These are phyloP conservation scores for Penicillium paradoxum DNA, from an alignment of 495 filamentous ascomycete species.

Conservation along the genomic window DNA sequence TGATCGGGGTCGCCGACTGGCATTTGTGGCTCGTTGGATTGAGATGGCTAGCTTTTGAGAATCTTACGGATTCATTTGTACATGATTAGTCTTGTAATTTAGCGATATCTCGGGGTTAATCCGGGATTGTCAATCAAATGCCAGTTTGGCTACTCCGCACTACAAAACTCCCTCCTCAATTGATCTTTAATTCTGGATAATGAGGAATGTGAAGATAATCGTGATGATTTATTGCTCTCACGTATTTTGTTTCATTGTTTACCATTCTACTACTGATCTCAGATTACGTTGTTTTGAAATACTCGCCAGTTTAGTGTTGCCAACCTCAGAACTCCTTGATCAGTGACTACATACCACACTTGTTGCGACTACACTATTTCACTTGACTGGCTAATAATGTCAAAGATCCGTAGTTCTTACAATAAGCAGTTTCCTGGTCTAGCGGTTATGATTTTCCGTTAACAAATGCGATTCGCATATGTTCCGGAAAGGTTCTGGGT, in stretches of 20 bases:
- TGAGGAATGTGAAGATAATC: too few relatives aligned
- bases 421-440: constrained; percentile 8
- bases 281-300: too few relatives aligned
- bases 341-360: too few relatives aligned
- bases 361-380: too few relatives aligned
- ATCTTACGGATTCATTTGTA: constrained; percentile 8
- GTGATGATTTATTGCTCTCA: too few relatives aligned
- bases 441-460: constrained; percentile 14
- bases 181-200: too few relatives aligned
- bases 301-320: too few relatives aligned
- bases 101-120: not conserved
- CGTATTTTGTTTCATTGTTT: too few relatives aligned
- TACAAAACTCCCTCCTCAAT: not conserved
- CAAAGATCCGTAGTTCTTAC: too few relatives aligned
- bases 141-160: not conserved
- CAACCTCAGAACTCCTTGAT: too few relatives aligned
- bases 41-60: constrained; percentile 63
- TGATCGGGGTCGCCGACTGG: constrained; percentile 57
- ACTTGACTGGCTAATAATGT: too few relatives aligned
- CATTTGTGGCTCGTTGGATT: constrained; percentile 80
- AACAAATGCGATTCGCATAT: constrained; percentile 3
- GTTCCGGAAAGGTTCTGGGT: constrained; percentile 22
- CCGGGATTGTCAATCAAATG: not conserved
- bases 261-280: too few relatives aligned
- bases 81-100: constrained; percentile 11